phyloP scores from a whole-genome alignment of 192 early-diverging fungal species.

The Coemansia sp. region DNA sequence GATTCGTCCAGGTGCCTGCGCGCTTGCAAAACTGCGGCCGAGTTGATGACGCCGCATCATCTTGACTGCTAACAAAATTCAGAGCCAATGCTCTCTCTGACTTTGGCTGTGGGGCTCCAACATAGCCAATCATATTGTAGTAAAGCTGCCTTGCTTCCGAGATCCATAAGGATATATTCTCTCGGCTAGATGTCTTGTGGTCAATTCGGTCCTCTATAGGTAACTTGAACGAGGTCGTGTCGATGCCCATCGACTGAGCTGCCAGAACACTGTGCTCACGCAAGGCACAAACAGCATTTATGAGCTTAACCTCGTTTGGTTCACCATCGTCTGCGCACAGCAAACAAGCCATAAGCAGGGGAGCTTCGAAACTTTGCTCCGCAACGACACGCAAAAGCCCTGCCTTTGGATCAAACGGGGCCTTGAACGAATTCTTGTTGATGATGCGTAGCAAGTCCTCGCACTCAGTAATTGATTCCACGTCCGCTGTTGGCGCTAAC shows the following conservation, averaged over 20 bases:
- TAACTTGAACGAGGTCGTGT: background rate
- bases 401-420: background rate
- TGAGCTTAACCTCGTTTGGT: background rate
- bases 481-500: background rate
- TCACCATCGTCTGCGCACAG: slow-evolving; percentile 12
- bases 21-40: background rate
- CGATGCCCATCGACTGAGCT: slow-evolving; percentile 6
- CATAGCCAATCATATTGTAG: slow-evolving; percentile 33
- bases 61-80: background rate
- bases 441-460: background rate
- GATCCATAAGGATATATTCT: background rate
- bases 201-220: no score
- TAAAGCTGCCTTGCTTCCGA: slow-evolving; percentile 18
- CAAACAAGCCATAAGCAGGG: slow-evolving; percentile 6
- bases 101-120: slow-evolving; percentile 14
- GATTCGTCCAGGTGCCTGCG: slow-evolving; percentile 22
- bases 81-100: slow-evolving; percentile 3
- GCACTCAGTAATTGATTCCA: background rate
- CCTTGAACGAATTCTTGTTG: background rate
- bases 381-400: slow-evolving; percentile 4
- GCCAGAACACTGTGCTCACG: slow-evolving; percentile 12
- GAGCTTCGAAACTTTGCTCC: background rate
- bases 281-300: slow-evolving; percentile 2
- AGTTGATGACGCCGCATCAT: background rate
- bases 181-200: background rate